Conservation (phyloP, 1,284 basidiomycete species). For the Trametes polyzona region DNA sequence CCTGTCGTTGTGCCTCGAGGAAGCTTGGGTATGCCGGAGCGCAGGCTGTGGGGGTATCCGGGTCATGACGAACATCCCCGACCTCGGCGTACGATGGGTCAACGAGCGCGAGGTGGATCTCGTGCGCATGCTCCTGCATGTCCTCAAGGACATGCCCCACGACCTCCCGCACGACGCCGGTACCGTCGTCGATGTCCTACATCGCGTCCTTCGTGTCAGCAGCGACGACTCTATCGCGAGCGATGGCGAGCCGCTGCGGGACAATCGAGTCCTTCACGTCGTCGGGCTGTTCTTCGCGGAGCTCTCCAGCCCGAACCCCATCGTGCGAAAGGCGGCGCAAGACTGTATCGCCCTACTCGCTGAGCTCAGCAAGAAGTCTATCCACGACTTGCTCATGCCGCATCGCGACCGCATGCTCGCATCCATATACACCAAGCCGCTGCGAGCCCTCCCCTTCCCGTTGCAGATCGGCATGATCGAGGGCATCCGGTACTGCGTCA, state of each 20-base stretch:
- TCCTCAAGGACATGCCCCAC: constrained; percentile 94
- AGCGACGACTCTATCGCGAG: constrained; percentile 52
- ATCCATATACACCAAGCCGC: constrained; percentile 94
- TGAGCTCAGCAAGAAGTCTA: constrained; percentile 71
- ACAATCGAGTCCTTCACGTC: constrained; percentile 63
- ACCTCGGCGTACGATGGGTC: constrained; percentile 82
- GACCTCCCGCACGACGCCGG: constrained; percentile 87
- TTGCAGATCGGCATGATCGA: constrained; percentile 99
- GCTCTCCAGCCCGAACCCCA: constrained; percentile 84
- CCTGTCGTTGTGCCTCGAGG: constrained; percentile 85
- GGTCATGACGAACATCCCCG: constrained; percentile 74
- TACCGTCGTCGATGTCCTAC: constrained; percentile 80
- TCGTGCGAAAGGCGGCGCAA: constrained; percentile 87
- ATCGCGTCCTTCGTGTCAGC: constrained; percentile 77
- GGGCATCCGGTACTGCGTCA: constrained; percentile 92
- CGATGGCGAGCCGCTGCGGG: constrained; percentile 46
- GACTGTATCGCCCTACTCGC: constrained; percentile 84
- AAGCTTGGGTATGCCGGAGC: constrained; percentile 85
- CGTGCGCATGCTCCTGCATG: constrained; percentile 89
- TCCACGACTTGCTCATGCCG: constrained; percentile 81
- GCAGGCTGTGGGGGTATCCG: constrained; percentile 87
- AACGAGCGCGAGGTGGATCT: constrained; percentile 91
- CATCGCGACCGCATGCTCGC: constrained; percentile 89
- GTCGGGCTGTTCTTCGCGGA: constrained; percentile 91
- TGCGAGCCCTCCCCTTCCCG: constrained; percentile 94